Conservation (phyloP, 2,329 filamentous ascomycete genomes). For the Cercospora zeae-maydis region DNA sequence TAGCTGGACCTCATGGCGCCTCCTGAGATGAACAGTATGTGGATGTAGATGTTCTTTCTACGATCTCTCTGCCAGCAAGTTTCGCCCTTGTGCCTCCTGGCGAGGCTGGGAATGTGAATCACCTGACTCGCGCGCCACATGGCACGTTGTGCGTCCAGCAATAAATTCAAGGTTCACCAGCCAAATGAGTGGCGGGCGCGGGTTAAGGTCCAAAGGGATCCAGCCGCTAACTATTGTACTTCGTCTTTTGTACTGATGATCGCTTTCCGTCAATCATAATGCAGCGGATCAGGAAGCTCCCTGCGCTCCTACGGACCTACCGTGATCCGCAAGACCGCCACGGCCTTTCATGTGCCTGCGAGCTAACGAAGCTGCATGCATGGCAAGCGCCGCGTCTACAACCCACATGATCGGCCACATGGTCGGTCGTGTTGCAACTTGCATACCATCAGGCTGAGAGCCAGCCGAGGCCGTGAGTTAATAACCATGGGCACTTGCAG, state of each 20-base stretch:
- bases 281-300: too few species aligned
- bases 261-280: too few species aligned
- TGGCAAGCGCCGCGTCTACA: background rate
- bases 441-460: background rate
- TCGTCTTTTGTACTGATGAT: too few species aligned
- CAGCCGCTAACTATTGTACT: too few species aligned
- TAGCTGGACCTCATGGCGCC: background rate
- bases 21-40: background rate
- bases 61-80: background rate
- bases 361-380: background rate
- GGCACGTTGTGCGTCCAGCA: too few species aligned
- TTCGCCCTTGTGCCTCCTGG: too few species aligned
- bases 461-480: background rate
- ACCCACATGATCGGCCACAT: background rate
- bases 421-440: background rate
- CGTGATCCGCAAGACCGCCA: background rate
- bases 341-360: background rate
- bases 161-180: too few species aligned
- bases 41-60: background rate
- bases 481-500: background rate
- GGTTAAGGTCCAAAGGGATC: too few species aligned
- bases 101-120: too few species aligned
- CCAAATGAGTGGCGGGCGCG: too few species aligned
- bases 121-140: too few species aligned
- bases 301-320: too few species aligned